These are phyloP conservation scores for Filobasidium floriforme DNA, from an alignment of 768 basidiomycete genomes.

Conservation along the genomic window DNA sequence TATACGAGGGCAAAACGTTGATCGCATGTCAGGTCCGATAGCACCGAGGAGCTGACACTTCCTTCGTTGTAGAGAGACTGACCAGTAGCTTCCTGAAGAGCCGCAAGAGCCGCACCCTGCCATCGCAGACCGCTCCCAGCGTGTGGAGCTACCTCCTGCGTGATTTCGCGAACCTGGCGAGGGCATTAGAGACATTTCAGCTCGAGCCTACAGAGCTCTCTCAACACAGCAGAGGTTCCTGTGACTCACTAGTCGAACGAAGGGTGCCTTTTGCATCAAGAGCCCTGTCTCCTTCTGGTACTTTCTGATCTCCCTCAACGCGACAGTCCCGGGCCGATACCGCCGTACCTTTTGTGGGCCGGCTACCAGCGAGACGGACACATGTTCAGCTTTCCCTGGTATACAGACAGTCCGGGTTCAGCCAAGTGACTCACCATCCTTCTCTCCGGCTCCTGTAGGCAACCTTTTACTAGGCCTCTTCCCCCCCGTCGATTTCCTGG, in stretches of 20 bases:
- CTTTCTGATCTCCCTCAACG: slow-evolving; percentile 82
- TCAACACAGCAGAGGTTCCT: neutral
- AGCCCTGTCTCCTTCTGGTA: slow-evolving; percentile 92
- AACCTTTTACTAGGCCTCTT: slow-evolving; percentile 16
- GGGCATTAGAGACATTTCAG: neutral
- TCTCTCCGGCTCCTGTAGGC: neutral
- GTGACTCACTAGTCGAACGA: slow-evolving; percentile 73
- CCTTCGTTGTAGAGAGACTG: slow-evolving; percentile 27
- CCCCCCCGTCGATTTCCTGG: slow-evolving; percentile 19
- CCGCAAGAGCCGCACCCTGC: slow-evolving; percentile 90
- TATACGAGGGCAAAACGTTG: neutral
- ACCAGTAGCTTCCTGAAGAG: slow-evolving; percentile 92
- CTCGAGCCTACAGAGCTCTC: slow-evolving; percentile 11
- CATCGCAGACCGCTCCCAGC: slow-evolving; percentile 66
- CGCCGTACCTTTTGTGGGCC: slow-evolving; percentile 51
- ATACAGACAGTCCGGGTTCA: neutral
- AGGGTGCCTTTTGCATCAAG: slow-evolving; percentile 77
- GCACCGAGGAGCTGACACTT: neutral
- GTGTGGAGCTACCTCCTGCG: slow-evolving; percentile 72
- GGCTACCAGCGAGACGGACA: neutral
- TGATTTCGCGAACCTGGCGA: slow-evolving; percentile 83
- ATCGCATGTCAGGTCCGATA: neutral
- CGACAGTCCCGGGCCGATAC: slow-evolving; percentile 84
- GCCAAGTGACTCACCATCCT: neutral
- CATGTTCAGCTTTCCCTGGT: neutral